These are phyloP conservation scores for Firmiana major DNA, from an alignment of 345 rosid species.

Conservation along the genomic window DNA sequence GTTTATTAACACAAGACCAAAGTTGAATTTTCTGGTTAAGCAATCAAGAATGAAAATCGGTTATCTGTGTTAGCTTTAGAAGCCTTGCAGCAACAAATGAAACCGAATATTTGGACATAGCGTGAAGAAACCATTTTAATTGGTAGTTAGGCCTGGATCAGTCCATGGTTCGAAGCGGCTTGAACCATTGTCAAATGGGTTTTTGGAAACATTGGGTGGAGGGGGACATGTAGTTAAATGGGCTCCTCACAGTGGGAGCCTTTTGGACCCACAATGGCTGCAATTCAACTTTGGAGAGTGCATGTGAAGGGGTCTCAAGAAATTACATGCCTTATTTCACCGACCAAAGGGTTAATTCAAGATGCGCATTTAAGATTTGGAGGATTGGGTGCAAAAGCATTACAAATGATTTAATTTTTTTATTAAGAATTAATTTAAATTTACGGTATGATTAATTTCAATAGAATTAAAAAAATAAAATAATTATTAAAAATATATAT, in stretches of 20 bases:
- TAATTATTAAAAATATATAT: too few species aligned
- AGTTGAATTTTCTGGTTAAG: constrained; percentile 46
- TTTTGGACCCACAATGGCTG: constrained; percentile 68
- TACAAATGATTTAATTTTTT: too few species aligned
- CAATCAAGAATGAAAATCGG: constrained; percentile 37
- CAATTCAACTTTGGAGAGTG: constrained; percentile 67
- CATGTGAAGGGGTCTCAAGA: constrained; percentile 62
- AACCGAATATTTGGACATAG: constrained; percentile 39
- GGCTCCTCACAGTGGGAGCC: constrained; percentile 38
- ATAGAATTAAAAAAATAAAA: too few species aligned
- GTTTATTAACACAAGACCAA: constrained; percentile 21
- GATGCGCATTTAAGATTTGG: constrained; percentile 50
- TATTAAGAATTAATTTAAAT: too few species aligned
- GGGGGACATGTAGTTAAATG: constrained; percentile 54
- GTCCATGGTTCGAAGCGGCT: constrained; percentile 29
- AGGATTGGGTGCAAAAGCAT: too few species aligned
- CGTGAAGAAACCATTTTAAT: constrained; percentile 49
- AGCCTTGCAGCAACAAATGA: constrained; percentile 29
- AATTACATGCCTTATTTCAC: constrained; percentile 56
- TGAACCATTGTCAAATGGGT: constrained; percentile 36
- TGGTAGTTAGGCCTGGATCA: constrained; percentile 53
- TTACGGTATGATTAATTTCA: too few species aligned
- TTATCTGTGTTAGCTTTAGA: constrained; percentile 59
- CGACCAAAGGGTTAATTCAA: constrained; percentile 57
- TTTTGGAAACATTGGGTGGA: constrained; percentile 34